These are phyloP conservation scores for Chytriomyces sp. DNA, from an alignment of 192 early-diverging fungal species.

Conservation along the genomic window DNA sequence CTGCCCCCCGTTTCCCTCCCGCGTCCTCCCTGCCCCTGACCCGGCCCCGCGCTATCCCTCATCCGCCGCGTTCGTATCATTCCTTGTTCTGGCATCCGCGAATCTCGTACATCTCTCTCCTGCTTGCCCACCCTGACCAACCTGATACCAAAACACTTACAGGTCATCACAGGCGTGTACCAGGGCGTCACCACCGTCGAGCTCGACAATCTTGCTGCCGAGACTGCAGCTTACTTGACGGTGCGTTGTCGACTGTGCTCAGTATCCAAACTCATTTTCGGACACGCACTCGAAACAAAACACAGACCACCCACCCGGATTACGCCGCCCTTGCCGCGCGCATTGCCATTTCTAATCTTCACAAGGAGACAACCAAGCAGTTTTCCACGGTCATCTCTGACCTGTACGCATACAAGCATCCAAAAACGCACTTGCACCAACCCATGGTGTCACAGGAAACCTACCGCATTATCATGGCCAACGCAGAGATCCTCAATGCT, in stretches of 20 bases:
- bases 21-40: conserved; percentile 1
- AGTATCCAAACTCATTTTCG: not conserved
- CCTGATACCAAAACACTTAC: no score
- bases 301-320: conserved; percentile 87
- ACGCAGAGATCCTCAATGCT: conserved; percentile 87
- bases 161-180: conserved; percentile 93
- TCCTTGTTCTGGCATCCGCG: no score
- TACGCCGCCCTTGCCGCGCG: conserved; percentile 95
- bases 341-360: conserved; percentile 92
- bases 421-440: conserved; percentile 81
- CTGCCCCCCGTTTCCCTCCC: not conserved
- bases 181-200: conserved; percentile 96
- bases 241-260: conserved; percentile 27
- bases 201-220: conserved; percentile 95
- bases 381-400: conserved; percentile 87
- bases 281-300: not conserved
- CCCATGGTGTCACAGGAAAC: conserved; percentile 90
- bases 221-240: conserved; percentile 74
- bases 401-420: conserved; percentile 85
- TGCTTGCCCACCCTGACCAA: not conserved
- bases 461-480: conserved; percentile 64
- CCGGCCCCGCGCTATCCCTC: not conserved
- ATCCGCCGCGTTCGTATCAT: no score
- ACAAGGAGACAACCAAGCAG: conserved; percentile 65
- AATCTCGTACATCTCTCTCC: not conserved